These are phyloP conservation scores for Alternaria gansuensis DNA, from an alignment of 2,329 filamentous ascomycete species.

Conservation along the genomic window DNA sequence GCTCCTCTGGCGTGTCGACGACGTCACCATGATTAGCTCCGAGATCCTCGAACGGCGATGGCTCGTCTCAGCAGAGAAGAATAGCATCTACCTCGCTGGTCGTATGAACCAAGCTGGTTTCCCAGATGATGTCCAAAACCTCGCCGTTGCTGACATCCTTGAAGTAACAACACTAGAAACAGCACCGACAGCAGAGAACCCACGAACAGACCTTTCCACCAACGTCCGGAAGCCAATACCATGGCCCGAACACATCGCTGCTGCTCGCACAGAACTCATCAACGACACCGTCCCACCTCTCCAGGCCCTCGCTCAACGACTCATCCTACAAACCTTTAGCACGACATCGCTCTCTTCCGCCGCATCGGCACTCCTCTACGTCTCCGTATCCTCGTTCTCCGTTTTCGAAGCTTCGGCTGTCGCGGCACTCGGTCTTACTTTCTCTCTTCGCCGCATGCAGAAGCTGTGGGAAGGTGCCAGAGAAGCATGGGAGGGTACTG, in stretches of 20 bases:
- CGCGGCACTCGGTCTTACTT: conserved; percentile 66
- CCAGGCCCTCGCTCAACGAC: conserved; percentile 57
- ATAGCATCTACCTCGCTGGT: conserved; percentile 83
- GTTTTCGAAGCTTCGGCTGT: conserved; percentile 67
- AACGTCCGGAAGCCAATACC: conserved; percentile 51
- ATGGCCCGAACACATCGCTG: conserved; percentile 80
- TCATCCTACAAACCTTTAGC: conserved; percentile 75
- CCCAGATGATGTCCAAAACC: conserved; percentile 34
- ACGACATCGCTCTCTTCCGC: conserved; percentile 69
- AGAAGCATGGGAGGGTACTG: conserved; percentile 60
- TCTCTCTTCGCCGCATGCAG: conserved; percentile 66
- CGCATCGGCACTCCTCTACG: conserved; percentile 64
- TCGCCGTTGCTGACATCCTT: conserved; percentile 17
- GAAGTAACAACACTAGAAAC: conserved; percentile 30
- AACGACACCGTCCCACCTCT: conserved; percentile 55
- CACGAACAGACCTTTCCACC: conserved; percentile 36
- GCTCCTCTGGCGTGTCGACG: conserved; percentile 92
- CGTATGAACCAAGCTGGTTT: conserved; percentile 73
- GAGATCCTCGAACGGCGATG: conserved; percentile 81
- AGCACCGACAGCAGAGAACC: conserved; percentile 31
- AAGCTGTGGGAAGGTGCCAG: conserved; percentile 66
- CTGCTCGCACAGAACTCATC: conserved; percentile 66
- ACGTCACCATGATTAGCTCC: conserved; percentile 82
- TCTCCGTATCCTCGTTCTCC: conserved; percentile 61
- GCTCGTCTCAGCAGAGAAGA: conserved; percentile 79